phyloP scores from a whole-genome alignment of 106 monocot genomes.

The Platanthera zijinensis region DNA sequence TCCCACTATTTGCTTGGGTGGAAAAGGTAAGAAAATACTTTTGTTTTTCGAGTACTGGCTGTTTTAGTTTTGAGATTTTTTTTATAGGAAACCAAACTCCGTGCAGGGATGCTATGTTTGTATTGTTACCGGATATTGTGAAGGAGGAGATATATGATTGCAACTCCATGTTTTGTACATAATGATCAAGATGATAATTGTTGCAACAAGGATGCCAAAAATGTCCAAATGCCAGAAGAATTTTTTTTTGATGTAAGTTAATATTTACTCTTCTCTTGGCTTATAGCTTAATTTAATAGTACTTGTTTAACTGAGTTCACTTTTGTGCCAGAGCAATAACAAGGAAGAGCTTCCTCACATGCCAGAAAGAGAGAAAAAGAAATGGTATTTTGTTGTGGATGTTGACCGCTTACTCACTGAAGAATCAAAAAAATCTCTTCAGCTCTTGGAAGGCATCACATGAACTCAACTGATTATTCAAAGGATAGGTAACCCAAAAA shows the following conservation, averaged over 20 bases:
- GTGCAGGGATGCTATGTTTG: slow-evolving; percentile 94
- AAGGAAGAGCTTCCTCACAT: slow-evolving; percentile 10
- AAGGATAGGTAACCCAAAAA: slow-evolving; percentile 50
- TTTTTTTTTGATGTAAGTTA: too few species aligned
- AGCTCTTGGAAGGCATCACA: slow-evolving; percentile 72
- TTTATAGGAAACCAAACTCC: background rate
- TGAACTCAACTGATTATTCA: slow-evolving; percentile 82
- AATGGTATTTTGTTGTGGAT: slow-evolving; percentile 80
- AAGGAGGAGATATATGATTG: slow-evolving; percentile 98
- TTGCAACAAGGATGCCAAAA: too few species aligned
- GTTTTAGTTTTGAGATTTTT: background rate
- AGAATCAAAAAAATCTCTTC: slow-evolving; percentile 70
- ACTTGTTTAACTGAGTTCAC: background rate
- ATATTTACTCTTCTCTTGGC: too few species aligned
- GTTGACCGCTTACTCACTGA: slow-evolving; percentile 54
- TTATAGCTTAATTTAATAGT: too few species aligned
- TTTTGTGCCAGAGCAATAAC: slow-evolving; percentile 12
- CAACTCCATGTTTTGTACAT: too few species aligned
- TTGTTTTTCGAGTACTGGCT: background rate
- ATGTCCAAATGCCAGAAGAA: too few species aligned
- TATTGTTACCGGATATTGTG: slow-evolving; percentile 95
- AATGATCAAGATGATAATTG: too few species aligned
- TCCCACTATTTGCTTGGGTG: too few species aligned
- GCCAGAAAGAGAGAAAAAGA: slow-evolving; percentile 29
- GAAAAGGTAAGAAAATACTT: slow-evolving; percentile 55